Evolutionary conservation across 2,329 filamentous ascomycete species (phyloP).

Genomic region (Exophiala sp.): DNA sequence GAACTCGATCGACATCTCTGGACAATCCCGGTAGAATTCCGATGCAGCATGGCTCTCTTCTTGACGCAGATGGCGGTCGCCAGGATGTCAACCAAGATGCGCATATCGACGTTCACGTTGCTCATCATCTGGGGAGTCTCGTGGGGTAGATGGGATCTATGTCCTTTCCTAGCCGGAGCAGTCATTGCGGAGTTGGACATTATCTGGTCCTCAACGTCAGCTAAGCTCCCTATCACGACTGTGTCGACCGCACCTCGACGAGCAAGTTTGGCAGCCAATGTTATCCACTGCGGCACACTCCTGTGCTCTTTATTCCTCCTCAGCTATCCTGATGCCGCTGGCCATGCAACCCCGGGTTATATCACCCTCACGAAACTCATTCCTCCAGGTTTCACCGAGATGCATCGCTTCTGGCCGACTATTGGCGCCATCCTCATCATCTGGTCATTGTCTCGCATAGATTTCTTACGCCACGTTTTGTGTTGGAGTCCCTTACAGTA

Average conservation of each 20-base stretch:
- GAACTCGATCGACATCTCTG: conserved; percentile 41
- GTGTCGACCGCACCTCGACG: neutral
- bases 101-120: conserved; percentile 8
- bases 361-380: conserved; percentile 39
- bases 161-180: conserved; percentile 30
- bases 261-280: neutral
- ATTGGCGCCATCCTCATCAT: conserved; percentile 43
- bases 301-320: conserved; percentile 42
- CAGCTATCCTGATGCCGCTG: conserved; percentile 37
- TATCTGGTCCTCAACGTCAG: conserved; percentile 14
- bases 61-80: conserved; percentile 18
- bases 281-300: conserved; percentile 38
- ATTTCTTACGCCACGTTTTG: conserved; percentile 38
- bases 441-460: conserved; percentile 40
- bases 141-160: conserved; percentile 43
- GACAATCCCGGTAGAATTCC: conserved; percentile 47
- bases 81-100: conserved; percentile 13
- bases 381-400: conserved; percentile 40
- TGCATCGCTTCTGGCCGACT: conserved; percentile 44
- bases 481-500: conserved; percentile 42
- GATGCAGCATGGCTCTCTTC: conserved; percentile 36
- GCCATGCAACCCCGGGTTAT: conserved; percentile 42
- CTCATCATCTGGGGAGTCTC: conserved; percentile 21
- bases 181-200: conserved; percentile 24
- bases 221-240: conserved; percentile 3